These are phyloP conservation scores for Scutellaria minor DNA, from an alignment of 257 asterid species.

Conservation along the genomic window DNA sequence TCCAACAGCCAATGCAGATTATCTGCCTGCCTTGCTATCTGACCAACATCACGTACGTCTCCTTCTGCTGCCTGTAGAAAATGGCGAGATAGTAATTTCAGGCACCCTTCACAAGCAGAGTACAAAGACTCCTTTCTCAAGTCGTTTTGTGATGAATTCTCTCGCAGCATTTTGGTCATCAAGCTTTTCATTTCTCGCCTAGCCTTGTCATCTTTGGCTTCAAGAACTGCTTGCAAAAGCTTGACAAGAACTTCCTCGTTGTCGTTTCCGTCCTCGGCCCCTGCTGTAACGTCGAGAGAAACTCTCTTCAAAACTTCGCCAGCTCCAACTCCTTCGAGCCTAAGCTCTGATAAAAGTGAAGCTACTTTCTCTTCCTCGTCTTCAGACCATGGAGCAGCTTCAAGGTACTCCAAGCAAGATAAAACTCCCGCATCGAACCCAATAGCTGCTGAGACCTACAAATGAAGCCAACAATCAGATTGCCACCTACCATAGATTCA, in stretches of 20 bases:
- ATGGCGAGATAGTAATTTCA: slow-evolving; percentile 52
- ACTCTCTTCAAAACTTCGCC: slow-evolving; percentile 83
- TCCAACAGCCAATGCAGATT: slow-evolving; percentile 89
- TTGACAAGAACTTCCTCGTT: slow-evolving; percentile 74
- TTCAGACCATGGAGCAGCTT: slow-evolving; percentile 96
- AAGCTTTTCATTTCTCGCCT: slow-evolving; percentile 80
- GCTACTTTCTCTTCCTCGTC: slow-evolving; percentile 91
- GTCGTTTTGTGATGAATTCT: slow-evolving; percentile 70
- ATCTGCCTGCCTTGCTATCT: slow-evolving; percentile 84
- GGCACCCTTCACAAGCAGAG: slow-evolving; percentile 66
- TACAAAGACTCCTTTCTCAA: slow-evolving; percentile 76
- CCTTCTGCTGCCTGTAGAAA: slow-evolving; percentile 60
- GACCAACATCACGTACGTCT: slow-evolving; percentile 49
- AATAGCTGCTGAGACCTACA: slow-evolving; percentile 85
- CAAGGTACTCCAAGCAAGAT: slow-evolving; percentile 83
- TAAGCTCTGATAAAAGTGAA: slow-evolving; percentile 71
- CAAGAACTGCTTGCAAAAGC: slow-evolving; percentile 80
- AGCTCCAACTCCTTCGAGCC: slow-evolving; percentile 79
- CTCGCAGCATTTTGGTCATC: slow-evolving; percentile 79
- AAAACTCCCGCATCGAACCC: slow-evolving; percentile 89
- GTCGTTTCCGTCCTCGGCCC: slow-evolving; percentile 44
- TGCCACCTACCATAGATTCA: neutral
- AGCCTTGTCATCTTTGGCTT: slow-evolving; percentile 93
- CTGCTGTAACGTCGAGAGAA: slow-evolving; percentile 58
- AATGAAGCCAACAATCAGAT: neutral